Evolutionary conservation across 2,329 filamentous ascomycete species (phyloP).

Genomic region (Xylaria sp.): DNA sequence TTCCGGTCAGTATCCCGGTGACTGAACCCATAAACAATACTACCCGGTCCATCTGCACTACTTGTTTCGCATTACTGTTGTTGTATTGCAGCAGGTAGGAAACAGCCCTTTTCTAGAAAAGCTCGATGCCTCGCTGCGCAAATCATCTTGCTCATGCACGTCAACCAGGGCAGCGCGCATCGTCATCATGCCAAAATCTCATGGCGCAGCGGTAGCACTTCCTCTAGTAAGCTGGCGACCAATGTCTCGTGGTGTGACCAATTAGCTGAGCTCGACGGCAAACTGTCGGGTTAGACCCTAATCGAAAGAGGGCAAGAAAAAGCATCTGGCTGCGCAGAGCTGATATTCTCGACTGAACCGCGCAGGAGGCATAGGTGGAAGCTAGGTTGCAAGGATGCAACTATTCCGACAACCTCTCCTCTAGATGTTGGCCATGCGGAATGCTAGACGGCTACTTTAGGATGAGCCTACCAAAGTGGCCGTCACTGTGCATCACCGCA

Average conservation of each 20-base stretch:
- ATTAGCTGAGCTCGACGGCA: constrained; percentile 4
- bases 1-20: not conserved
- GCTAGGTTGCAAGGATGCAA: constrained; percentile 19
- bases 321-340: constrained; percentile 1
- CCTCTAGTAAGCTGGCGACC: constrained; percentile 1
- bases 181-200: constrained; percentile 13
- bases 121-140: not conserved
- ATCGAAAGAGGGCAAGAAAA: not conserved
- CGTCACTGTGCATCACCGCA: constrained; percentile 28
- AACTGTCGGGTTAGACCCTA: constrained; percentile 14
- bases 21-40: not conserved
- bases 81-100: constrained; percentile 6
- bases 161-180: constrained; percentile 13
- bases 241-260: not conserved
- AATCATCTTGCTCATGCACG: constrained; percentile 7
- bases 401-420: constrained; percentile 10
- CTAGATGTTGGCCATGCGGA: constrained; percentile 13
- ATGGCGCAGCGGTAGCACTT: constrained; percentile 1
- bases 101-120: constrained; percentile 2
- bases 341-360: not conserved
- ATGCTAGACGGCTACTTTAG: constrained; percentile 14
- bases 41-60: not conserved
- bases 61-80: not conserved
- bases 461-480: constrained; percentile 29
- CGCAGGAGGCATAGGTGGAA: not conserved